Evolutionary conservation across 495 filamentous ascomycete genomes (phyloP).

Genomic region (Penicillium cosmopolitanum): DNA sequence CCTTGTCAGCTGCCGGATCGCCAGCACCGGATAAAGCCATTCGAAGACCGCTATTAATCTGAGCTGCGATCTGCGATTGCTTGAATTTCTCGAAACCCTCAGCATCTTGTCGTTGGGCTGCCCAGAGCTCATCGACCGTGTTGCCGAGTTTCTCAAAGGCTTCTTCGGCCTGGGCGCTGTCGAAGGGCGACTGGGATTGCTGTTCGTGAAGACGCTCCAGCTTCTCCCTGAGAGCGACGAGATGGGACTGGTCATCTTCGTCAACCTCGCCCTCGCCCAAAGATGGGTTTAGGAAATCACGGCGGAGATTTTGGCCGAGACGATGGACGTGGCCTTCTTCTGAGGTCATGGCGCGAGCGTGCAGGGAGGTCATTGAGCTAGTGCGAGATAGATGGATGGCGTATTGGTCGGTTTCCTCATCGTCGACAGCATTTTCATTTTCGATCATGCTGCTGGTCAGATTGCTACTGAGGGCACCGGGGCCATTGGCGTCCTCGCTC

Average conservation of each 20-base stretch:
- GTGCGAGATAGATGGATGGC: conserved; percentile 62
- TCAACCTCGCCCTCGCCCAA: conserved; percentile 34
- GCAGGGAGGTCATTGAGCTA: conserved; percentile 77
- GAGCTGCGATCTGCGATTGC: conserved; percentile 68
- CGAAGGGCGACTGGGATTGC: conserved; percentile 57
- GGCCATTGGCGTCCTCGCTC: conserved; percentile 40
- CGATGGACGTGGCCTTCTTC: conserved; percentile 92
- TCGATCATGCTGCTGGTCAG: conserved; percentile 39
- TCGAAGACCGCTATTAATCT: conserved; percentile 55
- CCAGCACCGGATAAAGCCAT: background rate
- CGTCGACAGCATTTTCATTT: conserved; percentile 47
- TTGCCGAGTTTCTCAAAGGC: conserved; percentile 63
- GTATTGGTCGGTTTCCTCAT: conserved; percentile 54
- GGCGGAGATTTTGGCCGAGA: conserved; percentile 77
- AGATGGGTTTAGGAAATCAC: conserved; percentile 61
- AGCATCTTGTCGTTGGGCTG: conserved; percentile 58
- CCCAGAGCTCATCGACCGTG: conserved; percentile 55
- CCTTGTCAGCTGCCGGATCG: background rate
- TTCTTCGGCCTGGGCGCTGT: conserved; percentile 57
- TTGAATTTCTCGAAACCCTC: conserved; percentile 66
- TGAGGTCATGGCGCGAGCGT: conserved; percentile 74
- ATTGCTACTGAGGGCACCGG: conserved; percentile 36
- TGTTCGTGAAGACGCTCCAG: conserved; percentile 66
- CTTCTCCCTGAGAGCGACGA: conserved; percentile 59
- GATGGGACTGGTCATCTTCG: conserved; percentile 58